These are phyloP conservation scores for Tausonia pullulans DNA, from an alignment of 1,284 basidiomycete genomes.

Conservation along the genomic window DNA sequence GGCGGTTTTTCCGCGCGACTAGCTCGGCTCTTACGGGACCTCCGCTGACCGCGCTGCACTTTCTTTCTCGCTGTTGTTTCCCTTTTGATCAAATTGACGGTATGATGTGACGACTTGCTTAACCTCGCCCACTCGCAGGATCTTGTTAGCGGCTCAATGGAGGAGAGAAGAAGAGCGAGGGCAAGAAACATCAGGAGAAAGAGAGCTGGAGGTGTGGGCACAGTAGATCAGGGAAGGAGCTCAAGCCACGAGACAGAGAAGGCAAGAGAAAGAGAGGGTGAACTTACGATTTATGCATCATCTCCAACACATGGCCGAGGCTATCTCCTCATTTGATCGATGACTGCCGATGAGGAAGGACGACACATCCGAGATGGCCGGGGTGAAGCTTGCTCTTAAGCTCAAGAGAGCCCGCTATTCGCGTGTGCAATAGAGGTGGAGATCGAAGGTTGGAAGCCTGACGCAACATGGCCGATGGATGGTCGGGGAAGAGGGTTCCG, in stretches of 20 bases:
- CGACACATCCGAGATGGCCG: slow-evolving; percentile 19
- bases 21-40: no score
- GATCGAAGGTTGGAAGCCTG: not conserved
- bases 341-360: slow-evolving; percentile 36
- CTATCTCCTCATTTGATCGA: not conserved
- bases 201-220: not conserved
- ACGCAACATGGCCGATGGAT: no score
- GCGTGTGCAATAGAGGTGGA: not conserved
- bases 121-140: not conserved
- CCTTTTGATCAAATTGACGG: no score
- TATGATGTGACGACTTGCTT: no score
- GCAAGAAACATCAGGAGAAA: not conserved
- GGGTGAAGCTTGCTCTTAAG: no score
- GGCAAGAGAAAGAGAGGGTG: not conserved
- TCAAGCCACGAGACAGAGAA: not conserved
- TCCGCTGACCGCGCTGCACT: no score
- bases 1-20: no score
- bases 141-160: not conserved
- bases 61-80: no score
- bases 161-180: not conserved
- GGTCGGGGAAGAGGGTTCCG: no score
- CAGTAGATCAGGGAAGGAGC: not conserved
- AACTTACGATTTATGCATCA: not conserved
- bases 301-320: no score
- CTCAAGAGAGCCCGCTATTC: no score